phyloP scores from a whole-genome alignment of 2,329 filamentous ascomycete genomes.

The Colletotrichum scovillei region DNA sequence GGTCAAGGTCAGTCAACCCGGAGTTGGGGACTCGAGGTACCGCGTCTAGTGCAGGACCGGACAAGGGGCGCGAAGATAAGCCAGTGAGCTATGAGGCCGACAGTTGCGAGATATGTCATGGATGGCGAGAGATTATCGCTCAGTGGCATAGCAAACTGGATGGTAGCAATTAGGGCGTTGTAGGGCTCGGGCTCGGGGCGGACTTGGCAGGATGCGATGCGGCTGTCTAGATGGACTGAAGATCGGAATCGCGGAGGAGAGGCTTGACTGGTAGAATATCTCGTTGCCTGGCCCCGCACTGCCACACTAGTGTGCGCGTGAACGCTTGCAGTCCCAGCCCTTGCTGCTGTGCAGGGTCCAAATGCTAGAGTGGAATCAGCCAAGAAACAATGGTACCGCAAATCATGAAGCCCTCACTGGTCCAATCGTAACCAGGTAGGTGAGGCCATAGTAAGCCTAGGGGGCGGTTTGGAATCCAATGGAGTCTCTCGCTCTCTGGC shows the following conservation, averaged over 20 bases:
- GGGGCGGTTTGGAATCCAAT: not conserved
- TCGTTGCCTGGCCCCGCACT: constrained; percentile 36
- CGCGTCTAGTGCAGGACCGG: constrained; percentile 6
- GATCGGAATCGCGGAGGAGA: constrained; percentile 35
- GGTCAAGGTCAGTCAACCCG: constrained; percentile 28
- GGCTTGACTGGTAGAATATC: constrained; percentile 33
- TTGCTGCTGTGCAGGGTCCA: constrained; percentile 31
- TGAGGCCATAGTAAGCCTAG: constrained; percentile 13
- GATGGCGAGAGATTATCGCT: constrained; percentile 8
- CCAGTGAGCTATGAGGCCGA: constrained; percentile 18
- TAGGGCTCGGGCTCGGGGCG: constrained; percentile 17
- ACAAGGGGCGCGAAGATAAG: constrained; percentile 19
- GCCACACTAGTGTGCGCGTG: constrained; percentile 35
- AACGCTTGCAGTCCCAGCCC: constrained; percentile 32
- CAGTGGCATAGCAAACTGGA: constrained; percentile 15
- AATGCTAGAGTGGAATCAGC: constrained; percentile 31
- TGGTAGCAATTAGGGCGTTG: not conserved
- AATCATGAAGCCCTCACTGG: constrained; percentile 23
- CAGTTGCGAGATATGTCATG: constrained; percentile 24
- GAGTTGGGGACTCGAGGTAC: constrained; percentile 27
- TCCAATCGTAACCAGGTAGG: constrained; percentile 22
- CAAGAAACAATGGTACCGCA: constrained; percentile 30
- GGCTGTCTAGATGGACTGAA: constrained; percentile 34
- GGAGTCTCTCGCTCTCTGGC: not conserved
- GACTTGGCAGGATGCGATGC: constrained; percentile 33